Percentiles rank a stretch among this genome's conserved stretches.
Conservation (phyloP, 768 basidiomycete species). For the Mycena epipterygia region DNA sequence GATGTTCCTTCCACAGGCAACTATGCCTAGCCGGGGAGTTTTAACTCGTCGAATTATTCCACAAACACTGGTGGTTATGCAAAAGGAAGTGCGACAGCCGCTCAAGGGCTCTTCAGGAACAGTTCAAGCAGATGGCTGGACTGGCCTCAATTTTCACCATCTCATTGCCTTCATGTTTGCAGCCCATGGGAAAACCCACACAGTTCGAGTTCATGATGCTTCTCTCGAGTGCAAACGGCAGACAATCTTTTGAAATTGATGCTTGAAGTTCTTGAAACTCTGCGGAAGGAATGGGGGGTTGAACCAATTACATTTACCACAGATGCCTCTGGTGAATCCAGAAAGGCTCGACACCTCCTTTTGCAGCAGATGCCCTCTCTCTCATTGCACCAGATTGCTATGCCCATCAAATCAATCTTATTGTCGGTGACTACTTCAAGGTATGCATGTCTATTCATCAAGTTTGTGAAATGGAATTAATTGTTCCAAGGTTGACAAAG, state of each 20-base stretch:
- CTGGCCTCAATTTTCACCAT: conserved; percentile 42
- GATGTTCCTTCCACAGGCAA: conserved; percentile 47
- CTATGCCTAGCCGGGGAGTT: conserved; percentile 38
- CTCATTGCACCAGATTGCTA: conserved; percentile 40
- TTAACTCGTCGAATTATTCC: conserved; percentile 44
- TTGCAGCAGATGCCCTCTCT: conserved; percentile 18
- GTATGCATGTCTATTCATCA: neutral
- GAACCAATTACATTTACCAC: conserved; percentile 44
- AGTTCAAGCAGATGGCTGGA: conserved; percentile 45
- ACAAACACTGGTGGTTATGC: neutral
- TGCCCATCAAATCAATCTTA: conserved; percentile 51
- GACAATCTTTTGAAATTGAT: conserved; percentile 40
- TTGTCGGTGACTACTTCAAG: conserved; percentile 55
- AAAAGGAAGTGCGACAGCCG: neutral
- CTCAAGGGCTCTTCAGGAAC: conserved; percentile 27
- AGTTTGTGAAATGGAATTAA: neutral
- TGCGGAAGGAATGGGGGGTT: conserved; percentile 40
- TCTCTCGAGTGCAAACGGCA: conserved; percentile 43
- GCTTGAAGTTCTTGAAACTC: conserved; percentile 6
- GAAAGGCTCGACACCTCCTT: conserved; percentile 35
- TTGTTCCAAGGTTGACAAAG: conserved; percentile 32
- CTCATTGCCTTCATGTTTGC: conserved; percentile 51
- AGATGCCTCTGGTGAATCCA: conserved; percentile 45
- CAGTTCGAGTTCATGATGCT: conserved; percentile 41
- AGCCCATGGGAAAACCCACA: conserved; percentile 28